Conservation (phyloP, 2,329 filamentous ascomycete species). For the Aspergillus jensenii region DNA sequence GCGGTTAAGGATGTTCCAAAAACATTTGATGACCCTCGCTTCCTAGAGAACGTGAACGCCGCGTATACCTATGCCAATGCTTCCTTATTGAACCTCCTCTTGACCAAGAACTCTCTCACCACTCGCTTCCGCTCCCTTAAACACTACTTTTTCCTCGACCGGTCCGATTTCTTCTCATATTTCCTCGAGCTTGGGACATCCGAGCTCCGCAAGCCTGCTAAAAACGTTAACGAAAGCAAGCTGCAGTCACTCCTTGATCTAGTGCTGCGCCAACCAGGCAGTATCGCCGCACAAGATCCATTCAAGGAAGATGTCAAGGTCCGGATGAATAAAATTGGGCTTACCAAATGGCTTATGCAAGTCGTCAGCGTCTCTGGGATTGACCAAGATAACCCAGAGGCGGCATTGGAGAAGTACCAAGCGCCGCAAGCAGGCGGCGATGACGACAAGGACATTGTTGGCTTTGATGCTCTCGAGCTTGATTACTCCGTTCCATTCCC, state of each 20-base stretch:
- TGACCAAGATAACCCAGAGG: constrained; percentile 71
- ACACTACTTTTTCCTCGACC: constrained; percentile 98
- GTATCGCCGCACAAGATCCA: constrained; percentile 86
- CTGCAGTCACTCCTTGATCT: constrained; percentile 94
- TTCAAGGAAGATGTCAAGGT: constrained; percentile 99
- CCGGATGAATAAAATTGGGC: constrained; percentile 89
- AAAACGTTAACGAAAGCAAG: constrained; percentile 86
- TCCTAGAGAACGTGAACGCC: constrained; percentile 92
- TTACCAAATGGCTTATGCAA: constrained; percentile 91
- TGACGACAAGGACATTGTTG: constrained; percentile 80
- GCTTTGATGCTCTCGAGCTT: constrained; percentile 89
- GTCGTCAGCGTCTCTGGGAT: constrained; percentile 96
- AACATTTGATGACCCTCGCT: constrained; percentile 87
- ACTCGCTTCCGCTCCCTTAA: constrained; percentile 86
- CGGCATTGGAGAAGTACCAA: constrained; percentile 67
- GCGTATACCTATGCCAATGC: constrained; percentile 96
- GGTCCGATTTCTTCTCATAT: constrained; percentile 97
- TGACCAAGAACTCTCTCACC: constrained; percentile 89
- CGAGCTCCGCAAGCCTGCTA: constrained; percentile 86
- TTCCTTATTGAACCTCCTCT: constrained; percentile 82
- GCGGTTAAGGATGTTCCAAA: constrained; percentile 83
- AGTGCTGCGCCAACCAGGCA: constrained; percentile 92
- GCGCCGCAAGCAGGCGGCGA: constrained; percentile 66
- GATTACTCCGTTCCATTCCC: constrained; percentile 95
- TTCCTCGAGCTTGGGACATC: constrained; percentile 90